A percentile compares a stretch with the other conserved stretches of the same genome.
Conservation (phyloP, 2,329 filamentous ascomycete genomes). For the Colletotrichum musicola region DNA sequence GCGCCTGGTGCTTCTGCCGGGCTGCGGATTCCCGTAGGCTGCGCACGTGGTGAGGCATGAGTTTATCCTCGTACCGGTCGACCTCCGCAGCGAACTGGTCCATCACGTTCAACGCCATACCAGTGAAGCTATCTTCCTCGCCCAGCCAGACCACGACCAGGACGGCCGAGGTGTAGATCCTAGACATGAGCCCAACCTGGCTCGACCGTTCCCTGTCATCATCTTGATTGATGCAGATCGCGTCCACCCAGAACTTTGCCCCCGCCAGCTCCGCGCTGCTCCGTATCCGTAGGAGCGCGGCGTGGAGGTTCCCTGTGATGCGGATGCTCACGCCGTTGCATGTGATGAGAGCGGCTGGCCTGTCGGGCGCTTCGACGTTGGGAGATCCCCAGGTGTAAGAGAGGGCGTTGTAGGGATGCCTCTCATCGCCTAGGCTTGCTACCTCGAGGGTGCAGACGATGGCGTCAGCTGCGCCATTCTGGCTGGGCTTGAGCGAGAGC, state of each 20-base stretch:
- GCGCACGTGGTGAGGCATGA: background rate
- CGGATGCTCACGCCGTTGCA: constrained; percentile 3
- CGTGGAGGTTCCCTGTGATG: background rate
- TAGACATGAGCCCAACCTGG: constrained; percentile 38
- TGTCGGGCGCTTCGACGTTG: background rate
- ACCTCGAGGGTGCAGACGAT: background rate
- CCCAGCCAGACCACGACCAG: constrained; percentile 36
- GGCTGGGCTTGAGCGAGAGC: background rate
- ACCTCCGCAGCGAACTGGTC: background rate
- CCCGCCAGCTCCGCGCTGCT: background rate
- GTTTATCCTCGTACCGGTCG: background rate
- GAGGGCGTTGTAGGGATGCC: background rate
- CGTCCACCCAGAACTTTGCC: constrained; percentile 36
- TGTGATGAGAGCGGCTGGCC: background rate
- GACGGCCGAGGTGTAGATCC: constrained; percentile 36
- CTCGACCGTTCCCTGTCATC: constrained; percentile 36
- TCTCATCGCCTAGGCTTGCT: background rate
- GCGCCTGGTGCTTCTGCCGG: background rate
- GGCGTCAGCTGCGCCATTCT: background rate
- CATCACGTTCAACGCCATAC: background rate
- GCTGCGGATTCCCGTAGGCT: background rate
- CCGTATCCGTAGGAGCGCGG: background rate
- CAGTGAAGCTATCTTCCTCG: background rate
- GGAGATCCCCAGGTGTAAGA: background rate
- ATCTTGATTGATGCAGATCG: constrained; percentile 39